A percentile compares a stretch with the other conserved stretches of the same genome.
Evolutionary conservation across 306 rosid genomes (phyloP).

Genomic region (Lathyrus aphaca): DNA sequence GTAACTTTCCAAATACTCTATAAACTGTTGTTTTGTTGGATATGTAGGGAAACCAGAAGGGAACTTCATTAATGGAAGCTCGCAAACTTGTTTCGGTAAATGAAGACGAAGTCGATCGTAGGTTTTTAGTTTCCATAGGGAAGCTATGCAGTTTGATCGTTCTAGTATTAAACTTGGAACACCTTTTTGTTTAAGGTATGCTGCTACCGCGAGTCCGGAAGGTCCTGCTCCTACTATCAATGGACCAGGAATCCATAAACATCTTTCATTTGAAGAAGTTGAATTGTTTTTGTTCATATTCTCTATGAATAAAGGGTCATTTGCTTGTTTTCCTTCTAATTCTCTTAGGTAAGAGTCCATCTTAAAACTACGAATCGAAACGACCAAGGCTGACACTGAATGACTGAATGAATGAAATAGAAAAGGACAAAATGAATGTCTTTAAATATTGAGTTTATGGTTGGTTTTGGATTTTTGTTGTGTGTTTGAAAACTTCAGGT

Average conservation of each 20-base stretch:
- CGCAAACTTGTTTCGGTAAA: slow-evolving; percentile 80
- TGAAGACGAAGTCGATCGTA: slow-evolving; percentile 77
- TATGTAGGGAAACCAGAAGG: slow-evolving; percentile 69
- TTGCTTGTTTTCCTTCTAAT: slow-evolving; percentile 68
- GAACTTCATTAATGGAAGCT: slow-evolving; percentile 65
- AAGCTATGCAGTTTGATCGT: slow-evolving; percentile 84
- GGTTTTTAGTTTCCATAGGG: slow-evolving; percentile 79
- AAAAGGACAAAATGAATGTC: slow-evolving; percentile 1
- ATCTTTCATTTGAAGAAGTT: background rate
- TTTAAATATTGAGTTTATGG: slow-evolving; percentile 4
- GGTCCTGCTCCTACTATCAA: slow-evolving; percentile 89
- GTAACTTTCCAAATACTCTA: slow-evolving; percentile 58
- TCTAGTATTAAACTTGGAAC: slow-evolving; percentile 64
- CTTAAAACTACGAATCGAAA: slow-evolving; percentile 25
- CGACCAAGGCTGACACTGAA: background rate
- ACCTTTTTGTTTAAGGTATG: slow-evolving; percentile 56
- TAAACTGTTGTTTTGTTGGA: slow-evolving; percentile 79
- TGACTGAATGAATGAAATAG: background rate
- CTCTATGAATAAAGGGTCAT: slow-evolving; percentile 62
- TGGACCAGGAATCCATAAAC: slow-evolving; percentile 55
- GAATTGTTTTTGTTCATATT: slow-evolving; percentile 40
- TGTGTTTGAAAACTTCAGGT: background rate
- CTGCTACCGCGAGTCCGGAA: slow-evolving; percentile 84
- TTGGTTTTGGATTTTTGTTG: slow-evolving; percentile 10
- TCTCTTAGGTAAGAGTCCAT: slow-evolving; percentile 55